Base-by-base conservation (phyloP, 768 basidiomycete genomes). In the Trametes maxima region DNA sequence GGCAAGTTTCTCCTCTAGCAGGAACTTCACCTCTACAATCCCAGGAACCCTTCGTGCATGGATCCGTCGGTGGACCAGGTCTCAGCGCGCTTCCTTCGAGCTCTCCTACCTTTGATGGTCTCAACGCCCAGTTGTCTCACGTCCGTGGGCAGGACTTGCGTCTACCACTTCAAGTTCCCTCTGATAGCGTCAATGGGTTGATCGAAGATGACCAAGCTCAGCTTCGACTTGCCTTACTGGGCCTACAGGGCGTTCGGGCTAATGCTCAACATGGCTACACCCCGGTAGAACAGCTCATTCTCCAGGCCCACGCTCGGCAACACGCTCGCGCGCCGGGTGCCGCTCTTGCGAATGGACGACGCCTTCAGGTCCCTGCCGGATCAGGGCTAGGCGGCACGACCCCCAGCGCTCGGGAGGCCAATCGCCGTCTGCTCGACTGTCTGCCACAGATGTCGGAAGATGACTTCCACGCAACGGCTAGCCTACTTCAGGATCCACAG, bases 261-360 rank as follows among this genome's bases (percentile, higher is more conserved):
- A 42, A 45, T 42, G 76, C 79, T 6, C 73, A 74, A 33, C 78
- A 82, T 1, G 88, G 88, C 1, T 90, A 85, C 64, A 90, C 89
- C 0, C 77, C 86, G 1, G 78, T 88, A 0, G 89, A 90, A 69
- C 84, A 87, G 71, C 81, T 83, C 62, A 84, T 90, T 51, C 80
- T 90, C 69, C 86, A 80, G 57, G 85, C 73, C 62, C 86, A 72
- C 76, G 80, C 72, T 17, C 62, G 55, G 3, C 69, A 70, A 21
- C 49, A 44, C 11, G 67, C 66, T 21, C 57, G 65, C 19, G 54
- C 54, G 13, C 17, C 60, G 10, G 40, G 28, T 40, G 81, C 70
- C 65, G 82, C 67, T 10, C 36, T 28, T 5, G 50, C 42, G 6
- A 46, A 39, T 73, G 79, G 71, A 5, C 24, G 21, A 0, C 61